These are phyloP conservation scores for Discostella stelligera DNA, from an alignment of 352 stramenopile species.

Conservation along the genomic window DNA sequence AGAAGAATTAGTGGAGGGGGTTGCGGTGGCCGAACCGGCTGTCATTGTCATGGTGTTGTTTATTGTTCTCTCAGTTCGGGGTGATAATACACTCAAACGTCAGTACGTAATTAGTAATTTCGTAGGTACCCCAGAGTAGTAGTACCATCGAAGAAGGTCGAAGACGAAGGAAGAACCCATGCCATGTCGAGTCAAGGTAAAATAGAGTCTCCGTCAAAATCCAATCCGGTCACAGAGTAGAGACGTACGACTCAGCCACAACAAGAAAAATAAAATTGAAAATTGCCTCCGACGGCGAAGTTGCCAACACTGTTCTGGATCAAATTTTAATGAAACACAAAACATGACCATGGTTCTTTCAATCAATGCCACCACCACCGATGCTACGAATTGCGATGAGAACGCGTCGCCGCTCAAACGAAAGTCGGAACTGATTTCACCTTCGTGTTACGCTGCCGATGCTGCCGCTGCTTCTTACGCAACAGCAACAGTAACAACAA, in stretches of 20 bases:
- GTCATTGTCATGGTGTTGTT: neutral
- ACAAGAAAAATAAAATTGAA: too few species aligned
- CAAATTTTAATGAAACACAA: neutral
- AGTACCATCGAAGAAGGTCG: neutral
- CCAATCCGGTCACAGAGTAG: too few species aligned
- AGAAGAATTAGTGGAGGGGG: neutral
- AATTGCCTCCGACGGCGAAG: too few species aligned
- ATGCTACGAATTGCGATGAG: slow-evolving; percentile 9
- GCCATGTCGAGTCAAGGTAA: neutral
- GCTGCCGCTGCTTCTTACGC: too few species aligned
- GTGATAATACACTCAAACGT: too few species aligned
- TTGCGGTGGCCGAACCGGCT: neutral
- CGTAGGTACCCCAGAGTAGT: too few species aligned
- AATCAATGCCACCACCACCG: slow-evolving; percentile 4
- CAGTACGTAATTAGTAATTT: too few species aligned
- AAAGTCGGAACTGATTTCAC: slow-evolving; percentile 1
- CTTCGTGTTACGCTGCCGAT: neutral
- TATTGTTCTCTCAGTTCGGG: too few species aligned
- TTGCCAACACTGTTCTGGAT: too few species aligned
- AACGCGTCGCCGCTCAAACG: slow-evolving; percentile 7
- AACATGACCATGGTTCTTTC: neutral
- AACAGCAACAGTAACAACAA: neutral
- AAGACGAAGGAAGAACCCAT: too few species aligned
- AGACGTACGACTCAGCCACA: too few species aligned
- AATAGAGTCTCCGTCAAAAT: too few species aligned